These are phyloP conservation scores for Populus hybrid DNA, from an alignment of 441 rosid species.

Conservation along the genomic window DNA sequence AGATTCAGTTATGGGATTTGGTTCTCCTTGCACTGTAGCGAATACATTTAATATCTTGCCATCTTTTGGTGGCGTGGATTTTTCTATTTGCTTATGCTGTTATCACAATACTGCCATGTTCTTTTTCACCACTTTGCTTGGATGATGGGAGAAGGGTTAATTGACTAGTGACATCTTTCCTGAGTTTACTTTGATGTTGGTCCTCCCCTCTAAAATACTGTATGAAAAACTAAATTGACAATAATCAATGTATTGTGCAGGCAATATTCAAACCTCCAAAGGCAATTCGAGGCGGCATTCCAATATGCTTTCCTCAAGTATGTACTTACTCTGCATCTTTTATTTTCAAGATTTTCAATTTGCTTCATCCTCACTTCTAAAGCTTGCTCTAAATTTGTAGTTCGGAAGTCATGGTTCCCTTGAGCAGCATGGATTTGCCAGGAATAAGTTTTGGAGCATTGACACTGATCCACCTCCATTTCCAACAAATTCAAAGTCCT, in stretches of 20 bases:
- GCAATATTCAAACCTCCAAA: slow-evolving; percentile 72
- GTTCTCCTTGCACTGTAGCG: neutral
- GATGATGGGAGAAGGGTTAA: too few species aligned
- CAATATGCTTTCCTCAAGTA: slow-evolving; percentile 50
- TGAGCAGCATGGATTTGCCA: slow-evolving; percentile 85
- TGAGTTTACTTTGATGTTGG: too few species aligned
- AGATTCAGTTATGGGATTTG: neutral
- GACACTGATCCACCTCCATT: slow-evolving; percentile 65
- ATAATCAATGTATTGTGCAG: slow-evolving; percentile 27
- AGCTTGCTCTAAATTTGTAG: slow-evolving; percentile 38
- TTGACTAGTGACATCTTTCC: too few species aligned
- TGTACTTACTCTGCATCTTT: too few species aligned
- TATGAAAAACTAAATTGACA: neutral
- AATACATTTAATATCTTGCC: neutral
- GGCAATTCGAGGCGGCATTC: slow-evolving; percentile 85
- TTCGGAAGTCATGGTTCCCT: slow-evolving; percentile 64
- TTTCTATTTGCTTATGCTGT: neutral
- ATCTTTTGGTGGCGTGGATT: neutral
- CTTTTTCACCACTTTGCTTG: too few species aligned
- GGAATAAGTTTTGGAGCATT: slow-evolving; percentile 79
- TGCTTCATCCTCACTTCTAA: slow-evolving; percentile 9
- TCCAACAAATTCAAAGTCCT: slow-evolving; percentile 50
- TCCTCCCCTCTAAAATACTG: too few species aligned
- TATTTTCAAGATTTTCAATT: slow-evolving; percentile 7
- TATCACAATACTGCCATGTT: neutral